Percentiles rank a stretch among this genome's conserved stretches.
Evolutionary conservation across 495 filamentous ascomycete species (phyloP).

Genomic region (Diplogelasinospora grovesii): DNA sequence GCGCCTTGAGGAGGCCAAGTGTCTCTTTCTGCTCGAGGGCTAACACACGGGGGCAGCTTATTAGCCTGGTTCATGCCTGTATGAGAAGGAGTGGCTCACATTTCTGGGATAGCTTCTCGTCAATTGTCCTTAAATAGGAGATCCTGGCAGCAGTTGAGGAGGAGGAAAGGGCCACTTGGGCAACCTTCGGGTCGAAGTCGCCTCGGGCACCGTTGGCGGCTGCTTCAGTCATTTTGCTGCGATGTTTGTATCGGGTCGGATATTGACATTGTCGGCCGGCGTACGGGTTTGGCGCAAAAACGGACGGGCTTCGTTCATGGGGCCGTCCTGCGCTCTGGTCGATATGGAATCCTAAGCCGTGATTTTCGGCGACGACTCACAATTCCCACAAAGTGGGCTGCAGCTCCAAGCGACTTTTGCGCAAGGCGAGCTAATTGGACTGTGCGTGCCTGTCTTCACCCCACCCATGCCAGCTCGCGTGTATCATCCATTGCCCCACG

Average conservation of each 20-base stretch:
- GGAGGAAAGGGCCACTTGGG: constrained; percentile 36
- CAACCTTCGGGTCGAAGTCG: constrained; percentile 31
- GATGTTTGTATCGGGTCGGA: constrained; percentile 22
- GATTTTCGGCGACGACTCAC: constrained; percentile 26
- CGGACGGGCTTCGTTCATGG: neutral
- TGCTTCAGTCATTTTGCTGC: constrained; percentile 40
- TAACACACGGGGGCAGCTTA: constrained; percentile 8
- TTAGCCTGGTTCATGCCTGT: constrained; percentile 1
- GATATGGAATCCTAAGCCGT: neutral
- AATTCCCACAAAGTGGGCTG: constrained; percentile 23
- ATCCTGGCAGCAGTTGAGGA: constrained; percentile 43
- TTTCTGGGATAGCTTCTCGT: constrained; percentile 41
- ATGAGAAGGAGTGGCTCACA: constrained; percentile 23
- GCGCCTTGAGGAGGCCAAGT: constrained; percentile 51
- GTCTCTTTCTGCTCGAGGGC: constrained; percentile 32
- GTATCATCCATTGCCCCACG: too few relatives aligned
- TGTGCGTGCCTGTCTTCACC: neutral
- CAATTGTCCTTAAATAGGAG: constrained; percentile 36
- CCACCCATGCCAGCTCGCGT: too few relatives aligned
- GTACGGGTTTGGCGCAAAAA: constrained; percentile 7
- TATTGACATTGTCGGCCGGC: constrained; percentile 24
- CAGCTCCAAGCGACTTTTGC: constrained; percentile 3
- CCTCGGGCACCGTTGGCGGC: constrained; percentile 21
- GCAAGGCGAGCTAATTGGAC: constrained; percentile 14
- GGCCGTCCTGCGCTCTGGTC: neutral